These are phyloP conservation scores for Podospora didyma DNA, from an alignment of 495 filamentous ascomycete species.

Conservation along the genomic window DNA sequence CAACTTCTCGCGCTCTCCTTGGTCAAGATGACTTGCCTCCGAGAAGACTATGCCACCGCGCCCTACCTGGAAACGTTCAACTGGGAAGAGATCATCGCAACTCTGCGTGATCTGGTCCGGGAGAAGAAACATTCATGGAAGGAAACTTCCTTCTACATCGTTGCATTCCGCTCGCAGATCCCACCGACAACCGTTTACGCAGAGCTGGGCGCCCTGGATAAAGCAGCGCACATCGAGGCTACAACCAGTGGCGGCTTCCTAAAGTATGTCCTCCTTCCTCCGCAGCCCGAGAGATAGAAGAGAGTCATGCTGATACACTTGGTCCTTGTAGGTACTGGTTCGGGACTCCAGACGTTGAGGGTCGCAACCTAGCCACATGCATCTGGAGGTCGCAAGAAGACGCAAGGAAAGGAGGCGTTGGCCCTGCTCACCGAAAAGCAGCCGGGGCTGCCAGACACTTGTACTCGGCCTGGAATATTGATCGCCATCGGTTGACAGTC, in stretches of 20 bases:
- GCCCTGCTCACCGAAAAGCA: conserved; percentile 53
- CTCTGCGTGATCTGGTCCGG: conserved; percentile 44
- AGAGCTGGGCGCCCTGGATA: conserved; percentile 64
- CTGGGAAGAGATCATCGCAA: conserved; percentile 59
- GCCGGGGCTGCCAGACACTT: conserved; percentile 44
- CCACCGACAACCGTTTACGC: conserved; percentile 55
- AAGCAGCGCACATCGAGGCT: conserved; percentile 72
- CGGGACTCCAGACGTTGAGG: conserved; percentile 58
- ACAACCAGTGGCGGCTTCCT: conserved; percentile 74
- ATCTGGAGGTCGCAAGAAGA: conserved; percentile 70
- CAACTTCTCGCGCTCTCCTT: conserved; percentile 69
- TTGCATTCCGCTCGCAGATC: conserved; percentile 74
- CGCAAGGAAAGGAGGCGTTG: conserved; percentile 62
- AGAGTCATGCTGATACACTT: conserved; percentile 5
- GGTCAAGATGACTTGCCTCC: conserved; percentile 54
- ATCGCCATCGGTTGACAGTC: conserved; percentile 59
- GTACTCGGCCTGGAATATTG: conserved; percentile 59
- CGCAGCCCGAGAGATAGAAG: too few species aligned
- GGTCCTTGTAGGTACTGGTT: conserved; percentile 66
- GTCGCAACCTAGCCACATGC: conserved; percentile 71
- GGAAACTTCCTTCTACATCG: conserved; percentile 68
- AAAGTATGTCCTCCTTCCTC: conserved; percentile 49
- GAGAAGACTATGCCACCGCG: conserved; percentile 71
- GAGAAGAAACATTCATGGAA: conserved; percentile 55
- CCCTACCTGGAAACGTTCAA: conserved; percentile 74